phyloP scores from a whole-genome alignment of 177 flowering plant genomes.

The Telopea speciosissima region DNA sequence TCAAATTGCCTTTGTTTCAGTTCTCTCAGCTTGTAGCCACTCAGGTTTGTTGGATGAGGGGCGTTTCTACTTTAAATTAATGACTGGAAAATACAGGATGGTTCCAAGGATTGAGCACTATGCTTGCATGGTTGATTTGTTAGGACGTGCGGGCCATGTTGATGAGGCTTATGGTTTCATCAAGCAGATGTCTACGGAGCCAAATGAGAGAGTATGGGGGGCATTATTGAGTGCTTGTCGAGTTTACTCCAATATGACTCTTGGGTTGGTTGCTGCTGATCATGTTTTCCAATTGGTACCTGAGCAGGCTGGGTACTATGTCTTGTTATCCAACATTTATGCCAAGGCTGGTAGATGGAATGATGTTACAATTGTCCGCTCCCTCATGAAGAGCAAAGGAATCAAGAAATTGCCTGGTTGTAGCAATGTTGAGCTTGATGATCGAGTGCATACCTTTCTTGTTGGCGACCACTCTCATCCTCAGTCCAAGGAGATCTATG shows the following conservation, averaged over 20 bases:
- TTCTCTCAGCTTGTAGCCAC: constrained; percentile 69
- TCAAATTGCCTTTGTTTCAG: constrained; percentile 55
- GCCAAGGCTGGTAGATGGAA: constrained; percentile 70
- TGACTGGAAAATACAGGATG: constrained; percentile 39
- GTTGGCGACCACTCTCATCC: constrained; percentile 55
- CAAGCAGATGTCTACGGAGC: constrained; percentile 49
- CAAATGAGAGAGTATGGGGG: constrained; percentile 70
- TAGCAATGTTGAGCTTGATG: constrained; percentile 47
- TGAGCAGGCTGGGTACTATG: constrained; percentile 60
- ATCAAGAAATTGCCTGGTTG: constrained; percentile 50
- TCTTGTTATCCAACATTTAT: constrained; percentile 59
- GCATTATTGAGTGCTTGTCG: constrained; percentile 57
- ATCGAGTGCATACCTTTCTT: constrained; percentile 43
- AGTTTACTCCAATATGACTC: constrained; percentile 36
- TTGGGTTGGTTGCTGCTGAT: constrained; percentile 61
- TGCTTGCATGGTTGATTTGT: constrained; percentile 61
- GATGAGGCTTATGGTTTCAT: constrained; percentile 59
- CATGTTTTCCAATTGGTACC: constrained; percentile 46
- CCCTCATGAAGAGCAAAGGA: constrained; percentile 41
- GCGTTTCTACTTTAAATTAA: constrained; percentile 28
- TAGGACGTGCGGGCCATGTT: constrained; percentile 55
- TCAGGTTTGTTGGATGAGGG: constrained; percentile 52
- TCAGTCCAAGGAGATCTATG: constrained; percentile 40
- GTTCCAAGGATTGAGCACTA: constrained; percentile 51
- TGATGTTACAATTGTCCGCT: constrained; percentile 41